Base-by-base conservation (phyloP, 768 basidiomycete species). In the Termitomyces sp. region DNA sequence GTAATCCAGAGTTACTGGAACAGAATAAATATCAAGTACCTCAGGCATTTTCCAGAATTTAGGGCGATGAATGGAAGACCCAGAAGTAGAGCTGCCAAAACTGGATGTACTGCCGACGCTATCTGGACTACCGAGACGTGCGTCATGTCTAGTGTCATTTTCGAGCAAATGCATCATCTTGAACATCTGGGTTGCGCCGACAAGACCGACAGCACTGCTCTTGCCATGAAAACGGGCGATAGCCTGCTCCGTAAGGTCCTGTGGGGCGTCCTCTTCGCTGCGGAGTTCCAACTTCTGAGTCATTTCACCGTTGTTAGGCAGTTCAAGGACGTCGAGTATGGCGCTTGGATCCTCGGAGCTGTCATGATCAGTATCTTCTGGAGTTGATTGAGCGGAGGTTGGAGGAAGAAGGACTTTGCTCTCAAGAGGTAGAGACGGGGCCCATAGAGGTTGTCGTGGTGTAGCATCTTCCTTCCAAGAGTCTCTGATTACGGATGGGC, bases 141-240 rank as follows among this genome's bases (percentile, higher is more conserved):
- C 27, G 25, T 50, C 53, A 35, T 51, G 45, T 29, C 39, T 50
- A 32, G 29, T 27, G 22, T 63, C 66, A 33, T 54, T 61, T 15
- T 79, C 77, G 46, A 73, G 69, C 53, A 81, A 63, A 42, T 81
- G 80, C 64, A 79, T 69, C 52, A 80, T 72, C 58, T 78, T 82
- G 54, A 83, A 74, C 60, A 77, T 77, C 35, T 81, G 70, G 0
- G 82, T 79, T 0, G 76, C 71, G 42, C 79, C 80, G 20, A 86
- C 76, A 12, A 86, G 76, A 27, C 77, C 74, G 33, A 80, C 75
- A 13, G 73, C 73, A 60, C 82, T 85, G 63, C 82, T 85, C 60
- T 82, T 79, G 15, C 85, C 85, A 62, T 86, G 83, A 60, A 84
- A 88, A 25, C 84, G 71, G 46, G 76, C 73, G 54, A 74, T 69